Conservation (phyloP, 768 basidiomycete species). For the Pholiota conissans region DNA sequence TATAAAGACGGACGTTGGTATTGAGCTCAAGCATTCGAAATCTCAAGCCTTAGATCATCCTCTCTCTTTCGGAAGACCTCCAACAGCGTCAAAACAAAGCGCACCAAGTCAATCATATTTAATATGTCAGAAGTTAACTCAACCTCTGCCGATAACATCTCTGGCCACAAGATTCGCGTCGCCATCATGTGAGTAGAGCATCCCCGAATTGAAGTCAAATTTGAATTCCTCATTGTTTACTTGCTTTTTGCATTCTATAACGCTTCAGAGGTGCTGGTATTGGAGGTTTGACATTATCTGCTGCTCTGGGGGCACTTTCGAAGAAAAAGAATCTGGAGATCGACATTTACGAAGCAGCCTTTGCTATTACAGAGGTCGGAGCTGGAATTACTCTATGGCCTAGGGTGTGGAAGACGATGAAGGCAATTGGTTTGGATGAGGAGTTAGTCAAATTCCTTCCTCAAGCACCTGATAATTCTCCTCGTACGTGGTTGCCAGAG, state of each 20-base stretch:
- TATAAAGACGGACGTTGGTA: too few relatives aligned
- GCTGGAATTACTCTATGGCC: constrained; percentile 44
- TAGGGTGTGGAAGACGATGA: constrained; percentile 37
- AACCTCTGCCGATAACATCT: too few relatives aligned
- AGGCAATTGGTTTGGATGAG: constrained; percentile 34
- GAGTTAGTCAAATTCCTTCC: constrained; percentile 12
- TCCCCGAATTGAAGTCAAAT: too few relatives aligned
- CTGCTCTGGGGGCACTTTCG: constrained; percentile 11
- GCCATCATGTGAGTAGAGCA: neutral
- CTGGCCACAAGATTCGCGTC: neutral
- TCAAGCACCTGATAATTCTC: constrained; percentile 10
- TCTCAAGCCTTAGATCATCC: too few relatives aligned
- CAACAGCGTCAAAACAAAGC: too few relatives aligned
- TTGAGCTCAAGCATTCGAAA: too few relatives aligned
- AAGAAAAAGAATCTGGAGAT: constrained; percentile 26
- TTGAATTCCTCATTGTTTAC: too few relatives aligned
- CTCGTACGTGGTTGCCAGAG: constrained; percentile 6
- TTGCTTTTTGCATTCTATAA: too few relatives aligned
- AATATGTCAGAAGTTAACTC: too few relatives aligned
- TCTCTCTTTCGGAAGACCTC: too few relatives aligned
- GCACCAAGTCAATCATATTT: too few relatives aligned
- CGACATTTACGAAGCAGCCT: constrained; percentile 41
- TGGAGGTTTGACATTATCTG: constrained; percentile 17
- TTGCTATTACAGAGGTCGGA: constrained; percentile 38
- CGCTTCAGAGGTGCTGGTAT: constrained; percentile 14